These are phyloP conservation scores for Rubus idaeus DNA, from an alignment of 306 rosid species.

Conservation along the genomic window DNA sequence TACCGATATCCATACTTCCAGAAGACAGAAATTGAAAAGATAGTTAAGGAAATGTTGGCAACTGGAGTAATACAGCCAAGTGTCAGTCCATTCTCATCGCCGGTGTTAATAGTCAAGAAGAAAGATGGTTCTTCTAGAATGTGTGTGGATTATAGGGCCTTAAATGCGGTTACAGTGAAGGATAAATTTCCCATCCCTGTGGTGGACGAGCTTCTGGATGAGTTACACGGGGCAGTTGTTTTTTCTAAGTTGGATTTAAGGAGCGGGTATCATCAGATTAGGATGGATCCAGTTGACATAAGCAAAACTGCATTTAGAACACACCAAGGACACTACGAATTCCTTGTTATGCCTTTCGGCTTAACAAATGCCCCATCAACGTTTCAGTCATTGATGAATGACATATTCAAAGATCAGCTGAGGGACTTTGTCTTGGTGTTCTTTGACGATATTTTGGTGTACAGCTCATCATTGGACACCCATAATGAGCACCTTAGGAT, in stretches of 20 bases:
- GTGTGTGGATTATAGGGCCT: too few species aligned
- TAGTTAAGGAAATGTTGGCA: not conserved
- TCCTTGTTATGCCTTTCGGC: not conserved
- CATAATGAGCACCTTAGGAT: not conserved
- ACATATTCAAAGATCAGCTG: not conserved
- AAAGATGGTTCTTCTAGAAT: too few species aligned
- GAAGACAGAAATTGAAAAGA: not conserved
- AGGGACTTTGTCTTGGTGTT: not conserved
- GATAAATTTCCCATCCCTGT: too few species aligned
- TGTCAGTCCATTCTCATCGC: too few species aligned
- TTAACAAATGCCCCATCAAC: not conserved
- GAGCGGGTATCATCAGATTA: not conserved
- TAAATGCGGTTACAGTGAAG: too few species aligned
- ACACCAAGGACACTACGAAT: not conserved
- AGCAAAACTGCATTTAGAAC: not conserved
- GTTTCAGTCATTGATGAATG: not conserved
- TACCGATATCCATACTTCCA: not conserved
- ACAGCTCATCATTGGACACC: not conserved
- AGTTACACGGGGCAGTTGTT: too few species aligned
- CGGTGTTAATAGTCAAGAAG: too few species aligned
- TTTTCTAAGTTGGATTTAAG: too few species aligned
- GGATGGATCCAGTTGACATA: not conserved
- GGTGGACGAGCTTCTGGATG: too few species aligned
- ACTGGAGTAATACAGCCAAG: too few species aligned
- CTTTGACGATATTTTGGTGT: slow-evolving; percentile 5